These are phyloP conservation scores for Scleroderma citrinum DNA, from an alignment of 768 basidiomycete genomes.

Conservation along the genomic window DNA sequence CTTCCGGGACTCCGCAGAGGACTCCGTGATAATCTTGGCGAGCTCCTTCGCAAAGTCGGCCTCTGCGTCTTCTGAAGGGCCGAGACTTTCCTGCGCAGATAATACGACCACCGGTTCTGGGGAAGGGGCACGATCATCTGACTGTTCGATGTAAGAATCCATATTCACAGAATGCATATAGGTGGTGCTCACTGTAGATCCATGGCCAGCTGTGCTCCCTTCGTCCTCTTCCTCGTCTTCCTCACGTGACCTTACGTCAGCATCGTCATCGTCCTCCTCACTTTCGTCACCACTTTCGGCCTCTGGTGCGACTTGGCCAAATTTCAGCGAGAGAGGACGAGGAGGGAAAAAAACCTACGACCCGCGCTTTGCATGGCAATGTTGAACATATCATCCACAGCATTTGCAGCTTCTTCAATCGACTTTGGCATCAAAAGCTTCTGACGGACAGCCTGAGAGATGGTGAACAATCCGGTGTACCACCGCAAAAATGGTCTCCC, in stretches of 20 bases:
- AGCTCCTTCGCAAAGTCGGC: constrained; percentile 94
- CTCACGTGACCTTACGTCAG: constrained; percentile 35
- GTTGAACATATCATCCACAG: constrained; percentile 87
- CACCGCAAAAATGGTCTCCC: constrained; percentile 8
- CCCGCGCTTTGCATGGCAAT: constrained; percentile 55
- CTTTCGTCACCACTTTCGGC: constrained; percentile 47
- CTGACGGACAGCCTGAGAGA: constrained; percentile 72
- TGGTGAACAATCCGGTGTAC: constrained; percentile 3
- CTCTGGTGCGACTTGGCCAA: constrained; percentile 27
- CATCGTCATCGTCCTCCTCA: constrained; percentile 38
- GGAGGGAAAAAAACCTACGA: constrained; percentile 31
- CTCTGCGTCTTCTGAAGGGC: constrained; percentile 84
- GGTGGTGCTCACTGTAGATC: constrained; percentile 46
- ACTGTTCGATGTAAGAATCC: constrained; percentile 17
- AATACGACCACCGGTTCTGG: constrained; percentile 78
- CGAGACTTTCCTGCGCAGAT: constrained; percentile 65
- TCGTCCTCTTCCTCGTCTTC: constrained; percentile 65
- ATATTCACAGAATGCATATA: not conserved
- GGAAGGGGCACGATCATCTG: constrained; percentile 67
- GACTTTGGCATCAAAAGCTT: constrained; percentile 66
- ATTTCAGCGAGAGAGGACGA: constrained; percentile 12
- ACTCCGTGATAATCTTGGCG: constrained; percentile 90
- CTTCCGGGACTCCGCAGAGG: constrained; percentile 73
- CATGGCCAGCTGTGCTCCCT: constrained; percentile 32
- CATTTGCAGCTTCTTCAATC: constrained; percentile 78